Base-by-base conservation (phyloP, 2,329 filamentous ascomycete genomes). In the Monosporascus sp. region DNA sequence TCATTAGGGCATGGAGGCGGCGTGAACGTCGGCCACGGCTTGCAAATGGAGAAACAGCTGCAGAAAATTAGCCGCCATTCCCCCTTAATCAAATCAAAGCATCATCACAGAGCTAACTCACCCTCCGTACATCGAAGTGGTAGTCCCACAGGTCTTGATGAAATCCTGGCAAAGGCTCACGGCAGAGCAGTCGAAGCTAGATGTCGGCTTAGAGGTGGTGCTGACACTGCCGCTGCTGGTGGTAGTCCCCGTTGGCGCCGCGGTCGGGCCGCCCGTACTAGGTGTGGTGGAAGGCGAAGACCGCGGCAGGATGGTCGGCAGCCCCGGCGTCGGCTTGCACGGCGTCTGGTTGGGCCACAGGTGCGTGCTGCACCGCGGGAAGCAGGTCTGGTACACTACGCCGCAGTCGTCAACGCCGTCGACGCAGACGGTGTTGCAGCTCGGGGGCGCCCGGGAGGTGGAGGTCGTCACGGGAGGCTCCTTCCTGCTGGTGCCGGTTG, bases 81-180 rank as follows among this genome's bases (percentile, higher is more conserved):
- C 7, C 14, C 15, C 5, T 11, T 38, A 11, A 25, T 17, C 5
- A 37, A 27, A 48, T 14, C 18, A 22, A 37, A 4, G 14, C 24
- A 20, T 14, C 31, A 14, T 35, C 31, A 14, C 31, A 35, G 5
- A 14, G 31, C 9, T 20, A 24, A 54, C 57, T 51, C 46, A 62
- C 58, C 60, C 60, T 44, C 60, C 60, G 39, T 53, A 62, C 5
- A 56, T 58, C 31, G 61, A 27, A 22, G 52, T 48, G 17, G 59
- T 57, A 1, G 63, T 65, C 7, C 62, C 64, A 46, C 64, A 66
- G 2, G 52, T 55, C 57, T 53, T 56, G 17, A 62, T 17, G 24
- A 53, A 49, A 22, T 65, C 63, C 24, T 59, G 57, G 31, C 64
- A 66, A n/a, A 60, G 17, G 25, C 54, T 62, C 18, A 55, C 55